Conservation (phyloP, 495 filamentous ascomycete genomes). For the Podospora pseudopauciseta region DNA sequence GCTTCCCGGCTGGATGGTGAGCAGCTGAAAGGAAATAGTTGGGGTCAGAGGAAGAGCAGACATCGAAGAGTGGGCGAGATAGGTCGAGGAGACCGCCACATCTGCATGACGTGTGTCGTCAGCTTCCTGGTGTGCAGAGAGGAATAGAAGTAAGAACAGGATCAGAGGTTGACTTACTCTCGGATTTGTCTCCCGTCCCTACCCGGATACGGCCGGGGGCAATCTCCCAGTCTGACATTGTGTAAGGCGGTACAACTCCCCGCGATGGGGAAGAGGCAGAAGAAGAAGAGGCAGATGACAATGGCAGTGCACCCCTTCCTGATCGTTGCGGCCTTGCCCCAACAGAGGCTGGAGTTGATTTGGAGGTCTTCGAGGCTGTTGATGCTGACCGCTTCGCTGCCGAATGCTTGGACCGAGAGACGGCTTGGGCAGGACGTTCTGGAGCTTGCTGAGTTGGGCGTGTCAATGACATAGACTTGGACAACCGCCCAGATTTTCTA, state of each 20-base stretch:
- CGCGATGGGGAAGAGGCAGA: not conserved
- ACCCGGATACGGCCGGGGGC: constrained; percentile 14
- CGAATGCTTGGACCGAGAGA: not conserved
- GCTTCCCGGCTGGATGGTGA: constrained; percentile 14
- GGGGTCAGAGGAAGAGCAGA: constrained; percentile 4
- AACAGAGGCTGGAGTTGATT: not conserved
- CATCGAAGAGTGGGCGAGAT: constrained; percentile 8
- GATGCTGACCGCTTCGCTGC: not conserved
- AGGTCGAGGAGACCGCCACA: constrained; percentile 18
- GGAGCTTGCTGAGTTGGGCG: not conserved
- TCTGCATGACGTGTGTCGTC: not conserved
- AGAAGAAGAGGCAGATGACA: not conserved
- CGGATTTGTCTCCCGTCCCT: not conserved
- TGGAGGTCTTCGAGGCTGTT: not conserved
- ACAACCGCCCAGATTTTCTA: not conserved
- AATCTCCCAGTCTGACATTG: constrained; percentile 20
- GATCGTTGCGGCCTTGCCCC: not conserved
- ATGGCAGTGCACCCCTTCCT: not conserved
- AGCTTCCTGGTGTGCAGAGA: not conserved
- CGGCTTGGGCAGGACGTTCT: not conserved
- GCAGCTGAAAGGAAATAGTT: constrained; percentile 10
- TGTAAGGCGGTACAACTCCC: not conserved
- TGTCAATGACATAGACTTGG: no score
- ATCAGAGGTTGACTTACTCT: constrained; percentile 6
- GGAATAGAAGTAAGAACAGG: not conserved